phyloP scores from a whole-genome alignment of 2,329 filamentous ascomycete species.

The Cladophialophora yegresii region DNA sequence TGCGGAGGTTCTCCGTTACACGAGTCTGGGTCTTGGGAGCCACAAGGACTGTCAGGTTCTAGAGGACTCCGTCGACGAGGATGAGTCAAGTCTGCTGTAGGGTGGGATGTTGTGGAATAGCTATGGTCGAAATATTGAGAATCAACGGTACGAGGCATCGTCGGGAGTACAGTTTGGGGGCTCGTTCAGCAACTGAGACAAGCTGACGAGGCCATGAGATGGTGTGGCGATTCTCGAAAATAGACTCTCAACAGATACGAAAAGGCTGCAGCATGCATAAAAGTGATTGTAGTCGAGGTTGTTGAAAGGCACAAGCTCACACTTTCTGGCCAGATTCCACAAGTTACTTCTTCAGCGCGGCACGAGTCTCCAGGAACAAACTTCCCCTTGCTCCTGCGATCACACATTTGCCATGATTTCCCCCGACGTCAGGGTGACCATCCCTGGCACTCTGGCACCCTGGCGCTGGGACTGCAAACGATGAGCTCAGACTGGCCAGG shows the following conservation, averaged over 20 bases:
- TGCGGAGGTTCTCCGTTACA: conserved; percentile 21
- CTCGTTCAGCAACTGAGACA: conserved; percentile 27
- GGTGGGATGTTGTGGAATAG: conserved; percentile 18
- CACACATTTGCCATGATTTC: conserved; percentile 4
- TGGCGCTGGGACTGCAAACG: neutral
- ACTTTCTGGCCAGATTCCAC: neutral
- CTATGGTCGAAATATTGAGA: conserved; percentile 2
- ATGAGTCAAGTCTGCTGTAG: conserved; percentile 7
- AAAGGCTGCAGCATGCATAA: conserved; percentile 7
- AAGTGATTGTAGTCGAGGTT: neutral
- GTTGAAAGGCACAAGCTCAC: neutral
- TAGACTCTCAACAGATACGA: conserved; percentile 2
- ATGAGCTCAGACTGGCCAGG: conserved; percentile 4
- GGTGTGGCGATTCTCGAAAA: conserved; percentile 16
- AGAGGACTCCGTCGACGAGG: conserved; percentile 15
- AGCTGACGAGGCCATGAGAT: conserved; percentile 14
- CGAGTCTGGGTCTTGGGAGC: conserved; percentile 13
- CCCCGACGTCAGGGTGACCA: conserved; percentile 9
- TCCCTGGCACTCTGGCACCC: neutral
- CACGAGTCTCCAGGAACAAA: conserved; percentile 8
- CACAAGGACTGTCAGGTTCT: conserved; percentile 14
- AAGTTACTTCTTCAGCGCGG: neutral
- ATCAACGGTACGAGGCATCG: conserved; percentile 17
- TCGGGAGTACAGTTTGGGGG: neutral
- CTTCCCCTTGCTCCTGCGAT: neutral